Conservation (phyloP, 169 alveolate genomes). For the Eimeria brunetti region DNA sequence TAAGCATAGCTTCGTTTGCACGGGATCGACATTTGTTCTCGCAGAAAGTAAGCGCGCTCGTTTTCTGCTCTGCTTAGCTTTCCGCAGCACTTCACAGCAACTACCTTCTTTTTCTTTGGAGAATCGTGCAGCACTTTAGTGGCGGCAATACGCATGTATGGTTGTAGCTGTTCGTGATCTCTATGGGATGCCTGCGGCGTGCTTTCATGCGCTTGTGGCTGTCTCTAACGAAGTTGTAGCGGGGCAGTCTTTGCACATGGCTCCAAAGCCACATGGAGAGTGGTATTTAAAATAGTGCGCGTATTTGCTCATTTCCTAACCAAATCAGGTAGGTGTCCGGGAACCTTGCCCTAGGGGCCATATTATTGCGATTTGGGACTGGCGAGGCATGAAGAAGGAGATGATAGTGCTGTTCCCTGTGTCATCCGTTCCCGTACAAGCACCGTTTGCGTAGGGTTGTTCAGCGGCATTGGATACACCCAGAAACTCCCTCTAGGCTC, state of each 20-base stretch:
- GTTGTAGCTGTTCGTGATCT: background rate
- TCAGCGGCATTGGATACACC: background rate
- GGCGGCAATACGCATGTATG: background rate
- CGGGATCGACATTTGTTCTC: background rate
- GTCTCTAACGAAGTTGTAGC: background rate
- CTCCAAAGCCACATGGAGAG: background rate
- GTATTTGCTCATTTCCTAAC: background rate
- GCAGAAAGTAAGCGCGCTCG: background rate
- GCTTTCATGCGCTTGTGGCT: background rate
- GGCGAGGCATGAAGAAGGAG: background rate
- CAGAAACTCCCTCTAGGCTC: background rate
- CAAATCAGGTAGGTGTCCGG: background rate
- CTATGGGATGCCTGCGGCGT: background rate
- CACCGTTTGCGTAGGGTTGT: background rate
- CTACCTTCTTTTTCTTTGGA: background rate
- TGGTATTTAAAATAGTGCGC: background rate
- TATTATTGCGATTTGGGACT: background rate
- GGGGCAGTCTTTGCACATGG: background rate
- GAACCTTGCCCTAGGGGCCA: background rate
- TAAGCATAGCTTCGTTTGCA: background rate
- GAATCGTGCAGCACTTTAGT: background rate
- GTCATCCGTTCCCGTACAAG: background rate
- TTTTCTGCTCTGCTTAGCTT: background rate
- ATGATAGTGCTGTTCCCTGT: background rate
- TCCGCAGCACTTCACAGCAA: background rate